Conservation (phyloP, 345 rosid genomes). For the Capsella bursapastoris region DNA sequence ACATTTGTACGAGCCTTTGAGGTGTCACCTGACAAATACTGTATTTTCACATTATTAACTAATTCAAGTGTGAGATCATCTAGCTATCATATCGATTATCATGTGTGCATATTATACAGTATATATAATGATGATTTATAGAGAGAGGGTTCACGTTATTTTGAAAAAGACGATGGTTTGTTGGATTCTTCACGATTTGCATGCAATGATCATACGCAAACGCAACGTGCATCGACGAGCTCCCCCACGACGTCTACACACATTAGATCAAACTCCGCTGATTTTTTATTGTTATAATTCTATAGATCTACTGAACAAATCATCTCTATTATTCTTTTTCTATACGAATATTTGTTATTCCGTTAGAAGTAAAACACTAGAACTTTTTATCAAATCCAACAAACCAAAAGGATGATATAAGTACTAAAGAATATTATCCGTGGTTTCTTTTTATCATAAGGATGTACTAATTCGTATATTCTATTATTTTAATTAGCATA, state of each 20-base stretch:
- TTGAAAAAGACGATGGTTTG: neutral
- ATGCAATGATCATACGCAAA: conserved; percentile 31
- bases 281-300: conserved; percentile 1
- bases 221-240: conserved; percentile 42
- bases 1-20: neutral
- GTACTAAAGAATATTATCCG: neutral
- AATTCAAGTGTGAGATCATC: neutral
- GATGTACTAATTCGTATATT: neutral
- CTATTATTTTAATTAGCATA: neutral
- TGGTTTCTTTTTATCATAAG: neutral
- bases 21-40: neutral
- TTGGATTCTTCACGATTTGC: conserved; percentile 19
- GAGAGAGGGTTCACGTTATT: too few relatives aligned
- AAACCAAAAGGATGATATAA: too few relatives aligned
- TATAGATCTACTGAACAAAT: neutral
- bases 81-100: neutral
- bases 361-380: too few relatives aligned
- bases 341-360: neutral
- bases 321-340: neutral
- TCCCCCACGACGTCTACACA: conserved; percentile 20
- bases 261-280: conserved; percentile 5
- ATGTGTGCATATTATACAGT: neutral
- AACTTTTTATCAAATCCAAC: neutral
- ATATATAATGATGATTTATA: too few relatives aligned
- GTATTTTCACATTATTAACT: neutral